Conservation (phyloP, 768 basidiomycete species). For the Symmetrospora coprosmae region DNA sequence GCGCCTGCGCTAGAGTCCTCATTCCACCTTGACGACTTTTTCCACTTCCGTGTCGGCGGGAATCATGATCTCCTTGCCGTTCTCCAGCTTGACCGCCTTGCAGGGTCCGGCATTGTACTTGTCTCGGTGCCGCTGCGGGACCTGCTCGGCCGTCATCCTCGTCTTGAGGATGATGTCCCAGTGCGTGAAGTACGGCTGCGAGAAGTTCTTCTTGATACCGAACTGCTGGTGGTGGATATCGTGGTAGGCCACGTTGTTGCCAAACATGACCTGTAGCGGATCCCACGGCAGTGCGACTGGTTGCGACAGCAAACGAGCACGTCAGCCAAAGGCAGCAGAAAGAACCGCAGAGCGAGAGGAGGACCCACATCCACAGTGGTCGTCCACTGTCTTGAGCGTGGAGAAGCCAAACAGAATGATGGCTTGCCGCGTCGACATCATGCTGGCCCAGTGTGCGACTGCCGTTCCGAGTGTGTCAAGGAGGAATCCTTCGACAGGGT, state of each 20-base stretch:
- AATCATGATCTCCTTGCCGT: too few relatives aligned
- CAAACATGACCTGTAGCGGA: slow-evolving; percentile 67
- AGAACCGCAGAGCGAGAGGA: neutral
- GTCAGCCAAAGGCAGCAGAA: slow-evolving; percentile 58
- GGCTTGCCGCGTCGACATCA: slow-evolving; percentile 67
- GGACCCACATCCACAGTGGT: slow-evolving; percentile 30
- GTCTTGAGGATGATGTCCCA: slow-evolving; percentile 36
- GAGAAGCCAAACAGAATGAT: slow-evolving; percentile 68
- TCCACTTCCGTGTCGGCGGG: too few relatives aligned
- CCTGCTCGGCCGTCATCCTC: slow-evolving; percentile 13
- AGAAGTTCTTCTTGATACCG: slow-evolving; percentile 89
- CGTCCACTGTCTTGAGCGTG: slow-evolving; percentile 50
- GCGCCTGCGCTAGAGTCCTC: too few relatives aligned
- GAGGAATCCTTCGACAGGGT: slow-evolving; percentile 83
- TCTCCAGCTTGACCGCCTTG: too few relatives aligned
- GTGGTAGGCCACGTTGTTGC: slow-evolving; percentile 70
- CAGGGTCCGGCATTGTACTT: slow-evolving; percentile 9
- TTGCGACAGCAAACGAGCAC: slow-evolving; percentile 42
- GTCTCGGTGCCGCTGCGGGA: slow-evolving; percentile 8
- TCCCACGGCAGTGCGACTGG: slow-evolving; percentile 81
- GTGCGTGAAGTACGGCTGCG: slow-evolving; percentile 89
- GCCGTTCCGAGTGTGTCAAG: slow-evolving; percentile 70
- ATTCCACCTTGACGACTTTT: too few relatives aligned
- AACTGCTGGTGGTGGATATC: slow-evolving; percentile 38
- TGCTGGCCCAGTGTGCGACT: slow-evolving; percentile 54